These are phyloP conservation scores for Gloeophyllum trabeum DNA, from an alignment of 768 basidiomycete species.

Conservation along the genomic window DNA sequence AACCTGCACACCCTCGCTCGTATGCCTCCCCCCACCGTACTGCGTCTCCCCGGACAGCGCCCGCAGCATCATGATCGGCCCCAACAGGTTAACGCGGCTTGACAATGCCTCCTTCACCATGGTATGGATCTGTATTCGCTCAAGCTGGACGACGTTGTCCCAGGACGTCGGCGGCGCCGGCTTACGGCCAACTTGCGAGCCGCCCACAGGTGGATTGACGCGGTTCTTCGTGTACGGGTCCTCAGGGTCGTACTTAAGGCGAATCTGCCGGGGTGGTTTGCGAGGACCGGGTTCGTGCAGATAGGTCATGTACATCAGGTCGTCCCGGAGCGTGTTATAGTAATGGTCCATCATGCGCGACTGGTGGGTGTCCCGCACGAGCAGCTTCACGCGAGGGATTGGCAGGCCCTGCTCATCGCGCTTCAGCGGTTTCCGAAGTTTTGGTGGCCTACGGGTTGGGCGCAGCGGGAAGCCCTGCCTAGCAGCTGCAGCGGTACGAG, in stretches of 20 bases:
- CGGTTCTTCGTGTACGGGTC: slow-evolving; percentile 81
- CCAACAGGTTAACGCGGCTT: slow-evolving; percentile 64
- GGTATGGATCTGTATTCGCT: slow-evolving; percentile 77
- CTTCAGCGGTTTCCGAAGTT: slow-evolving; percentile 22
- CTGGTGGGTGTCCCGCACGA: slow-evolving; percentile 59
- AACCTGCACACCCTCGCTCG: slow-evolving; percentile 69
- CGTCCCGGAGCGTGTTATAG: slow-evolving; percentile 66
- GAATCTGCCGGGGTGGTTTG: slow-evolving; percentile 43
- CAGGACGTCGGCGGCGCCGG: slow-evolving; percentile 54
- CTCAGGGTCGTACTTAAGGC: slow-evolving; percentile 59
- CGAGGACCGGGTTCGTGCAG: slow-evolving; percentile 53
- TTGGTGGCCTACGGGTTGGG: background rate
- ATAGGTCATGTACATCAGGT: slow-evolving; percentile 94
- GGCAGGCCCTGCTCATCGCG: slow-evolving; percentile 51
- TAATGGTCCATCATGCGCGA: slow-evolving; percentile 81
- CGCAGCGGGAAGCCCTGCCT: too few relatives aligned
- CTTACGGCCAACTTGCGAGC: slow-evolving; percentile 52
- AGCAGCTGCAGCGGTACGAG: too few relatives aligned
- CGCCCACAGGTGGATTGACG: slow-evolving; percentile 64
- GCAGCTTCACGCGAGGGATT: slow-evolving; percentile 54
- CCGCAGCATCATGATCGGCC: slow-evolving; percentile 81
- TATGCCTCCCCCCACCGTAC: slow-evolving; percentile 59
- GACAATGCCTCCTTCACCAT: slow-evolving; percentile 73
- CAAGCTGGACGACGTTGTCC: slow-evolving; percentile 63
- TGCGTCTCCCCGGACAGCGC: slow-evolving; percentile 79